phyloP scores from a whole-genome alignment of 2,329 filamentous ascomycete species.

The Epichloe coenophiala region DNA sequence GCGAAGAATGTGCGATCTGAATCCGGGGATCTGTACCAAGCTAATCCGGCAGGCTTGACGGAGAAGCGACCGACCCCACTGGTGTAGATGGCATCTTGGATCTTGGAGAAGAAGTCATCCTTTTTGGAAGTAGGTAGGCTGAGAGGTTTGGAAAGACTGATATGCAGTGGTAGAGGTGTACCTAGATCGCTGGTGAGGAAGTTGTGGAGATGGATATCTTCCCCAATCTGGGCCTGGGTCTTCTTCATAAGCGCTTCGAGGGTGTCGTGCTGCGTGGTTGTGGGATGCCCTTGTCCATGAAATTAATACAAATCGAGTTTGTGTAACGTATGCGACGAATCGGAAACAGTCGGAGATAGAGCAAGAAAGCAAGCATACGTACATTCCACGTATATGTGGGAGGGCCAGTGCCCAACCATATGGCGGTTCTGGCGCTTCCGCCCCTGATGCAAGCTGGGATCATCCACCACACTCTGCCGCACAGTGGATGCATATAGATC shows the following conservation, averaged over 20 bases:
- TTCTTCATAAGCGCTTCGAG: slow-evolving; percentile 30
- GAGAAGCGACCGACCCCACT: slow-evolving; percentile 20
- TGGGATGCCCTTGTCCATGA: slow-evolving; percentile 38
- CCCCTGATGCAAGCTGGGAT: slow-evolving; percentile 74
- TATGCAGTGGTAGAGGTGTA: slow-evolving; percentile 68
- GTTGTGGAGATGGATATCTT: slow-evolving; percentile 39
- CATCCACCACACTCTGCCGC: slow-evolving; percentile 64
- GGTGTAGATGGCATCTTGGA: slow-evolving; percentile 30
- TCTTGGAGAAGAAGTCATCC: slow-evolving; percentile 46
- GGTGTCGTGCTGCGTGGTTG: slow-evolving; percentile 28
- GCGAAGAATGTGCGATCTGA: slow-evolving; percentile 76
- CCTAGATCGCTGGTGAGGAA: slow-evolving; percentile 68
- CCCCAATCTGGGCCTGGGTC: slow-evolving; percentile 20
- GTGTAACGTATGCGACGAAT: neutral
- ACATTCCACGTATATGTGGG: slow-evolving; percentile 90
- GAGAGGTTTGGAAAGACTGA: slow-evolving; percentile 78
- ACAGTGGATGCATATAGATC: slow-evolving; percentile 79
- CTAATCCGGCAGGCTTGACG: slow-evolving; percentile 25
- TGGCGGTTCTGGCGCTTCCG: slow-evolving; percentile 74
- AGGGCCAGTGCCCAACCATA: slow-evolving; percentile 81
- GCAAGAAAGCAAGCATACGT: slow-evolving; percentile 21
- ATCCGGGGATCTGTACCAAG: slow-evolving; percentile 39
- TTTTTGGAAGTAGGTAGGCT: slow-evolving; percentile 62
- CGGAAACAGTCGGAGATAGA: neutral
- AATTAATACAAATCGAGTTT: neutral